Evolutionary conservation across 805 yeast genomes (phyloP).

Genomic region (Suhomyces sp.): DNA sequence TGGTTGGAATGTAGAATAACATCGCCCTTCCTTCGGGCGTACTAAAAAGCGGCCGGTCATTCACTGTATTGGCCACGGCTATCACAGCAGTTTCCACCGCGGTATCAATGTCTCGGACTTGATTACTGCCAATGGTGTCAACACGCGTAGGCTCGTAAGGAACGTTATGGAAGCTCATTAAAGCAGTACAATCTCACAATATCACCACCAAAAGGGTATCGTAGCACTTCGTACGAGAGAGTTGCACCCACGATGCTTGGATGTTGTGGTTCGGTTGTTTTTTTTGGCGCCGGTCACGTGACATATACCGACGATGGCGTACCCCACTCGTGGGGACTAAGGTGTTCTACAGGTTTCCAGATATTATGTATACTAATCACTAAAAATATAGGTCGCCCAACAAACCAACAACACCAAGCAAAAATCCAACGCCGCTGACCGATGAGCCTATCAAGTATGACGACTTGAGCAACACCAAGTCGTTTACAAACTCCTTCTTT

Average conservation of each 20-base stretch:
- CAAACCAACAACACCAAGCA: constrained; percentile 52
- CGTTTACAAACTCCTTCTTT: constrained; percentile 30
- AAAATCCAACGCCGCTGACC: constrained; percentile 44
- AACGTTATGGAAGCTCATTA: constrained; percentile 6
- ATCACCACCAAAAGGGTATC: neutral
- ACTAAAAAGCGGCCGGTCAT: constrained; percentile 1
- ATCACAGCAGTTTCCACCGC: neutral
- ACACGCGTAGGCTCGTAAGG: neutral
- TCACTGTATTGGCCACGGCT: neutral
- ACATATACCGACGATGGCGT: neutral
- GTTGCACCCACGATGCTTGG: constrained; percentile 3
- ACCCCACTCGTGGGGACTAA: neutral
- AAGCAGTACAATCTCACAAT: neutral
- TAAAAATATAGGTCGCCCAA: constrained; percentile 46
- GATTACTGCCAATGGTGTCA: neutral
- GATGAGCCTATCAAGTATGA: constrained; percentile 41
- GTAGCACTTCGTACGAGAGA: neutral
- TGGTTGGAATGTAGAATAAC: constrained; percentile 4
- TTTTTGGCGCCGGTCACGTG: neutral
- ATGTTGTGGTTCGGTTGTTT: constrained; percentile 8
- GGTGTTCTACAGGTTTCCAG: neutral
- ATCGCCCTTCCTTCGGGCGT: constrained; percentile 2
- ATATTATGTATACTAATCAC: neutral
- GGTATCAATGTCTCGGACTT: neutral
- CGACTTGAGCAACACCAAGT: constrained; percentile 27